Evolutionary conservation across 345 rosid species (phyloP).

Genomic region (Bretschneidera sinensis): DNA sequence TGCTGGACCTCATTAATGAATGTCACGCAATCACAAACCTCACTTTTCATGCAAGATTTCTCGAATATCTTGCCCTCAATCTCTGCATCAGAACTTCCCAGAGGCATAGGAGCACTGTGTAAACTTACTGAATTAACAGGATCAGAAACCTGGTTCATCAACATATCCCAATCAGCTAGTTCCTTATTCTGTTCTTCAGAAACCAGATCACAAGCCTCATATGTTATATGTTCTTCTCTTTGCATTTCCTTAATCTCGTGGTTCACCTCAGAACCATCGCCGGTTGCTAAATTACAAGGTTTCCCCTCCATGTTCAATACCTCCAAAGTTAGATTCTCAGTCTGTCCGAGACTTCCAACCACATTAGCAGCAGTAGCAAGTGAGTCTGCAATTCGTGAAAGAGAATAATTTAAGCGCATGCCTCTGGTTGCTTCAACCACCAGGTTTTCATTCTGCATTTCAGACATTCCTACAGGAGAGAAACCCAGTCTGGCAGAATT

Average conservation of each 20-base stretch:
- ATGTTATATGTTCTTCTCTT: not conserved
- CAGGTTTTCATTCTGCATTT: conserved; percentile 27
- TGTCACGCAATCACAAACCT: conserved; percentile 18
- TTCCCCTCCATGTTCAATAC: not conserved
- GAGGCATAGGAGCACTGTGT: conserved; percentile 4
- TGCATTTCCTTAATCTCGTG: conserved; percentile 9
- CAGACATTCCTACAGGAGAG: conserved; percentile 16
- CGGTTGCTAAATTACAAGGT: conserved; percentile 2
- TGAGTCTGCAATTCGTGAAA: conserved; percentile 22
- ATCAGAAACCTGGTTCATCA: not conserved
- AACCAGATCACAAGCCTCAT: conserved; percentile 13
- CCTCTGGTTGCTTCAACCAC: conserved; percentile 28
- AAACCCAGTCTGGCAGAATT: conserved; percentile 12
- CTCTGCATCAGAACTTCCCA: conserved; percentile 8
- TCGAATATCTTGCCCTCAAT: conserved; percentile 14
- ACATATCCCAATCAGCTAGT: conserved; percentile 9
- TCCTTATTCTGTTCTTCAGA: conserved; percentile 13
- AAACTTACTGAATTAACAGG: conserved; percentile 8
- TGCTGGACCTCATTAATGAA: conserved; percentile 24
- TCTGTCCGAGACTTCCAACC: conserved; percentile 19
- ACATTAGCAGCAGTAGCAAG: conserved; percentile 19
- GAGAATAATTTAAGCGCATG: conserved; percentile 22
- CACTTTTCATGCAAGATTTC: conserved; percentile 21
- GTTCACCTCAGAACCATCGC: conserved; percentile 19
- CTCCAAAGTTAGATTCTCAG: conserved; percentile 19